Evolutionary conservation across 257 asterid genomes (phyloP), one percentile per base, ranked within the genome.

Genomic region (Thymus mandschuricus): DNA sequence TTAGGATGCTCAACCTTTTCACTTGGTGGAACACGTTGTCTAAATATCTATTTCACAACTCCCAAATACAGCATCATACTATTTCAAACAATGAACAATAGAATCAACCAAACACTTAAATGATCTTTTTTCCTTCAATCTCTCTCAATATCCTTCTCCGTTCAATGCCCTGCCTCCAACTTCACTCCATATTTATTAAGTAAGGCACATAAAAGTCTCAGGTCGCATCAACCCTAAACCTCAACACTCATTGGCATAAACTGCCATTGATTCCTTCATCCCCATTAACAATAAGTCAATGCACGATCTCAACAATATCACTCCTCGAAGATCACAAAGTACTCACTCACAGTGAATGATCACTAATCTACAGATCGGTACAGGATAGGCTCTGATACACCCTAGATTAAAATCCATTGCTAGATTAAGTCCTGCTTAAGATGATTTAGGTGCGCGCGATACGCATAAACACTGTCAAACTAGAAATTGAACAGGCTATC

Each of bases 271-370:
- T 63, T 60, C 10, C 12, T 35, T 21, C 15, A 41, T 28, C 56
- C 52, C 38, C 67, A 35, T 7, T 12, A 62, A 63, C 66, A 43
- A 35, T 46, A 34, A 27, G 28, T 34, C 54, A 74, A 59, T 5
- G 21, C 60, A 51, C 48, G 56, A 74, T 65, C 76, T 49, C 60
- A 68, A 58, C 51, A 54, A 54, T 66, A 51, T 31, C 46, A 60
- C 44, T 59, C 59, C 35, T 40, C 8, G 2, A 44, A 44, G 49
- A 21, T 7, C 49, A 8, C 49, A 4, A 70, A 28, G 49, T 11
- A 48, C 9, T 60, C 48, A 60, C 63, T 7, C 62, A 21, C 31
- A 49, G 6, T 41, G 52, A 65, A 46, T 43, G 67, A 50, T 57
- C 56, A 45, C 33, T 41, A 30, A 38, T 57, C 64, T 52, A 21